Percentiles rank a stretch among this genome's conserved stretches.
These are phyloP conservation scores for Parmelia sp. DNA, from an alignment of 495 filamentous ascomycete genomes.

Conservation along the genomic window DNA sequence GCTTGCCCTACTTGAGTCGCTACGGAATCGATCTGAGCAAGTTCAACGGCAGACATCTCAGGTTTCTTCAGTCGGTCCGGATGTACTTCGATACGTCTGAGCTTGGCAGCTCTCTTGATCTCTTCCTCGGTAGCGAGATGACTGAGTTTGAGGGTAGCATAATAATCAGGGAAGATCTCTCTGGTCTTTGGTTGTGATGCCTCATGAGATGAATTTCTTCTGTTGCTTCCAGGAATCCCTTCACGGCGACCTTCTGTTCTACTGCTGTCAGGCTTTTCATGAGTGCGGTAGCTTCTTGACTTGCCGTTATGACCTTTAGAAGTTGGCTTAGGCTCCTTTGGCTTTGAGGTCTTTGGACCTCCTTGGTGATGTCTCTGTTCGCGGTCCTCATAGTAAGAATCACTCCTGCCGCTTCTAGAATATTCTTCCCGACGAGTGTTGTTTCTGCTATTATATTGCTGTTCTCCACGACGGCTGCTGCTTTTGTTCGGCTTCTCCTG, in stretches of 20 bases:
- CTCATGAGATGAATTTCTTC: background rate
- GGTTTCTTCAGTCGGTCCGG: slow-evolving; percentile 12
- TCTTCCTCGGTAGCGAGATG: background rate
- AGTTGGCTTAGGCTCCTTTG: background rate
- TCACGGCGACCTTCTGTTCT: background rate
- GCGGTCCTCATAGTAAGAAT: background rate
- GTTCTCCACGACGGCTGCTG: background rate
- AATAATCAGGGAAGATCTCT: slow-evolving; percentile 11
- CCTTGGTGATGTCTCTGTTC: background rate
- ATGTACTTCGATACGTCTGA: slow-evolving; percentile 14
- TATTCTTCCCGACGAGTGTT: background rate
- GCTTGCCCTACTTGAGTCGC: slow-evolving; percentile 11
- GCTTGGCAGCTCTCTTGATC: slow-evolving; percentile 16
- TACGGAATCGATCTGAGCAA: background rate
- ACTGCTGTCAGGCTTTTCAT: background rate
- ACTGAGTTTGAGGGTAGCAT: slow-evolving; percentile 14
- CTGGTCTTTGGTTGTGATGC: background rate
- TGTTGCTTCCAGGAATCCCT: background rate
- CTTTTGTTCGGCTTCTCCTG: background rate
- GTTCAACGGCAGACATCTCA: slow-evolving; percentile 10
- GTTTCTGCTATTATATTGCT: no score
- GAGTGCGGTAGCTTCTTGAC: background rate
- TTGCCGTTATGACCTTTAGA: background rate
- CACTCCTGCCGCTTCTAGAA: background rate
- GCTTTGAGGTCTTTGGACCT: background rate